Evolutionary conservation across 371 early-diverging fungal species (phyloP), one percentile per base, ranked within the genome.

Genomic region (Mortierella sp.): DNA sequence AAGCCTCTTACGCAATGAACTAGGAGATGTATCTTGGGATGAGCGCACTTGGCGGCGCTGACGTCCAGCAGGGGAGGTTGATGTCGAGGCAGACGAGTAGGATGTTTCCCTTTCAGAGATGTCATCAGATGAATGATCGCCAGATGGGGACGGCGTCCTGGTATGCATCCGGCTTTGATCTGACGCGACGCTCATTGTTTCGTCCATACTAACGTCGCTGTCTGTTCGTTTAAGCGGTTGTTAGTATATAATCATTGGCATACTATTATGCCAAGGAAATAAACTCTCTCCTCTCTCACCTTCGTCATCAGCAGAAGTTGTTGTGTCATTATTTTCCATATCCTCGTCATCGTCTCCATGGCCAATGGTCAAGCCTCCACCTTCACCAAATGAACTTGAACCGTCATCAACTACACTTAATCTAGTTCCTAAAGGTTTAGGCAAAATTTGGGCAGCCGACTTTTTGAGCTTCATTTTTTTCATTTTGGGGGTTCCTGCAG

Each of bases 121-220:
- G 23, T 76, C 77, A 3, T 67, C 73, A 0, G 79, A 72, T 17
- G 79, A 72, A 2, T 59, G 58, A 42, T 63, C 65, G 22, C 61
- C 70, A 2, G 26, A 4, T 6, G 79, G 74, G 5, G 79, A 79
- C 1, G 73, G 67, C 9, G 73, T 64, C 56, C 64, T 71, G 19
- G 61, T 65, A 19, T 43, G 75, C 37, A 53, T 66, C 3, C 64
- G 29, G n/a, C 74, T 79, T 26, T 62, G 66, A 23, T 49, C 66
- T 10, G 79, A 68, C n/a, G 66, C 2, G 5, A 70, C 40, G n/a
- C 79, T 79, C 70, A 73, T 74, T 4, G 79, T 60, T 3, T 64
- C 77, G n/a, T 72, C 77, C 72, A 72, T 61, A 34, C 77, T 76
- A 0, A 60, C 42, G 23, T 76, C 77, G 45, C 72, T 76, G 49